Base-by-base conservation (phyloP, 2,329 filamentous ascomycete species). In the Exophiala mesophila region DNA sequence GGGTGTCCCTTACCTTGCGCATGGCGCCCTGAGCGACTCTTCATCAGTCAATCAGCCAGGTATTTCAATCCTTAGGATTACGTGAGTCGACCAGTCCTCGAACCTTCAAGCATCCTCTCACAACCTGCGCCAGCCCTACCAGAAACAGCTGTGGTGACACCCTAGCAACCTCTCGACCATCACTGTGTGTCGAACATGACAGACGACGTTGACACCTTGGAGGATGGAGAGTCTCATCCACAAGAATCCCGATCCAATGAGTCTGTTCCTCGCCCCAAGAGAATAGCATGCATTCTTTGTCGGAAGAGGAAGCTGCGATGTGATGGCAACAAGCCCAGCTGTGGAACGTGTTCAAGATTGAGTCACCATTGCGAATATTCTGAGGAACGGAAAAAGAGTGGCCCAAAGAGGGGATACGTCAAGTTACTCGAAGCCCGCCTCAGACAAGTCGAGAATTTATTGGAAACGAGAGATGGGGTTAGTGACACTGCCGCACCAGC, bases 211-310 rank as follows among this genome's bases (percentile, higher is more conserved):
- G 47, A 44, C 12, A 26, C 4, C 36, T n/a, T 20, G 35, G 9
- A 7, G 16, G 45, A 41, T 23, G 42, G 39, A 12, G 39, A 44
- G 8, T 32, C 31, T 23, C 31, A 31, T 6, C 39, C 45, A 3
- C 18, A 28, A 18, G 39, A 29, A 12, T 41, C 30, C 19, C 36
- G 31, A 4, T 12, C 44, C n/a, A 44, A 42, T 21, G 45, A 49
- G 24, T 18, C 36, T 51, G 72, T 87, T 16, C 82, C 85, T 36
- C 86, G 86, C 58, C 82, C 83, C n/a, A 97, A 97, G 72, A 80
- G 90, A 55, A 85, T 97, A 57, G 92, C 92, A 26, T 98, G 92
- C 63, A 86, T 95, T 60, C 82, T 97, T 50, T 98, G 92, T 62
- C 77, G 90, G 57, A 92, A 89, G 67, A 41, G 53, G 16, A 57